phyloP scores from a whole-genome alignment of 1,284 basidiomycete genomes.

The Fomes fomentarius region DNA sequence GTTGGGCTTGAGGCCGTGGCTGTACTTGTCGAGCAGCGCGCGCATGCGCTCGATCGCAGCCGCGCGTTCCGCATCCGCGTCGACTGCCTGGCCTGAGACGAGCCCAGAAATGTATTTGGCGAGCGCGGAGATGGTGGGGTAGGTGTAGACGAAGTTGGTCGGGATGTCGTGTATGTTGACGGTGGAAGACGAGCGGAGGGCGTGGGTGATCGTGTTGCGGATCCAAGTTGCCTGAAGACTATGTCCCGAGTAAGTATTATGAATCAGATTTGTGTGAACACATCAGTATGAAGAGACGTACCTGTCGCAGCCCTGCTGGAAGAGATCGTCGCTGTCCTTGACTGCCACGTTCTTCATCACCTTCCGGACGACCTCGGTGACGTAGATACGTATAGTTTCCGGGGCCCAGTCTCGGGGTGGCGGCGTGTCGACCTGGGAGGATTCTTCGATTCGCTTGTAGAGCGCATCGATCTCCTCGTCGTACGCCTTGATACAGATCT shows the following conservation, averaged over 20 bases:
- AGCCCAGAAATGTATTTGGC: slow-evolving; percentile 17
- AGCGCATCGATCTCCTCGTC: slow-evolving; percentile 33
- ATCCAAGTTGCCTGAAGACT: slow-evolving; percentile 42
- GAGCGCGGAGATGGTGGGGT: slow-evolving; percentile 33
- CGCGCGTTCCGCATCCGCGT: slow-evolving; percentile 7
- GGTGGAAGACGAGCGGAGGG: slow-evolving; percentile 25
- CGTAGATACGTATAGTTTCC: slow-evolving; percentile 22
- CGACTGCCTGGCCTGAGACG: slow-evolving; percentile 3
- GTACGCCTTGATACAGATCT: slow-evolving; percentile 35
- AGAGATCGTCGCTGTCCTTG: slow-evolving; percentile 23
- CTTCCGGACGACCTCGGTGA: slow-evolving; percentile 27
- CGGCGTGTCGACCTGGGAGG: slow-evolving; percentile 21
- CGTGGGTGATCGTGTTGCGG: slow-evolving; percentile 35
- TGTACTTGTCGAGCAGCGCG: slow-evolving; percentile 35
- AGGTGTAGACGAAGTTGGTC: slow-evolving; percentile 36
- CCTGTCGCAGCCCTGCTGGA: slow-evolving; percentile 43
- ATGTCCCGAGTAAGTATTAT: not conserved
- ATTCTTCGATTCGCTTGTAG: slow-evolving; percentile 32
- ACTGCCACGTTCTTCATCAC: slow-evolving; percentile 23
- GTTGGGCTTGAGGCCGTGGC: slow-evolving; percentile 10
- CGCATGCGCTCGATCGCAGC: slow-evolving; percentile 13
- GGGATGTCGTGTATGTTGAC: slow-evolving; percentile 22
- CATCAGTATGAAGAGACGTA: slow-evolving; percentile 2
- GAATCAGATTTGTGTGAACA: not conserved
- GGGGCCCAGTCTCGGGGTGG: slow-evolving; percentile 30